Percentiles rank a stretch among this genome's conserved stretches.
phyloP scores from a whole-genome alignment of 2,329 filamentous ascomycete species.

The Leptographium galeiforme region DNA sequence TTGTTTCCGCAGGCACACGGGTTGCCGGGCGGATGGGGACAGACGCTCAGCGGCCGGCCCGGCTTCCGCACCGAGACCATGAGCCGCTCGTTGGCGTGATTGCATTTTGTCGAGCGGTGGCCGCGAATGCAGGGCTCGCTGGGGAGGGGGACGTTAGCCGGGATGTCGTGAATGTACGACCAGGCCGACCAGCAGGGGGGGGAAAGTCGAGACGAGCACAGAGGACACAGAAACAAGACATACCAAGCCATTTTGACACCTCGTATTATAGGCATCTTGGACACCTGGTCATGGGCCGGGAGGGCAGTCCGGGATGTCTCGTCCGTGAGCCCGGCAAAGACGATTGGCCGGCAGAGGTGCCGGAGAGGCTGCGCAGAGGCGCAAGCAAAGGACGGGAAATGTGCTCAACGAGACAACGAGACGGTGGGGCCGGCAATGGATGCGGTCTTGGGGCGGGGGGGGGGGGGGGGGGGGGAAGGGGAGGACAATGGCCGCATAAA shows the following conservation, averaged over 20 bases:
- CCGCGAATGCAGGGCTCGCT: slow-evolving; percentile 65
- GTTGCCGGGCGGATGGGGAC: slow-evolving; percentile 50
- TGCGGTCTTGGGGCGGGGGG: too few species aligned
- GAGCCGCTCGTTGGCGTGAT: slow-evolving; percentile 51
- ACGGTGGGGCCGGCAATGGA: too few species aligned
- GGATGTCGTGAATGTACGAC: neutral
- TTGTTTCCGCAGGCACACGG: slow-evolving; percentile 47
- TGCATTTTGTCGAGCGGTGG: slow-evolving; percentile 64
- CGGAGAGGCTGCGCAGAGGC: too few species aligned
- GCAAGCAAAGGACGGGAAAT: too few species aligned
- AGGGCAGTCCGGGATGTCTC: too few species aligned
- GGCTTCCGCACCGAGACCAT: slow-evolving; percentile 61
- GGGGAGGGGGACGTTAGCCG: slow-evolving; percentile 3
- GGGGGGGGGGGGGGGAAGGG: too few species aligned
- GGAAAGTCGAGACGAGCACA: neutral
- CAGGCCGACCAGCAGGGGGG: too few species aligned
- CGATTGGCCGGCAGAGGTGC: too few species aligned
- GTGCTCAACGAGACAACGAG: too few species aligned
- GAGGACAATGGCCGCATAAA: too few species aligned
- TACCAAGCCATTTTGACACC: slow-evolving; percentile 65
- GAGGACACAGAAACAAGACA: slow-evolving; percentile 18
- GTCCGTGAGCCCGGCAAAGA: too few species aligned
- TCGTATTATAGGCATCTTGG: slow-evolving; percentile 52
- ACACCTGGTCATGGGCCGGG: neutral
- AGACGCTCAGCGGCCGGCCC: slow-evolving; percentile 55